Base-by-base conservation (phyloP, 768 basidiomycete genomes). In the Lentinula lateritia region DNA sequence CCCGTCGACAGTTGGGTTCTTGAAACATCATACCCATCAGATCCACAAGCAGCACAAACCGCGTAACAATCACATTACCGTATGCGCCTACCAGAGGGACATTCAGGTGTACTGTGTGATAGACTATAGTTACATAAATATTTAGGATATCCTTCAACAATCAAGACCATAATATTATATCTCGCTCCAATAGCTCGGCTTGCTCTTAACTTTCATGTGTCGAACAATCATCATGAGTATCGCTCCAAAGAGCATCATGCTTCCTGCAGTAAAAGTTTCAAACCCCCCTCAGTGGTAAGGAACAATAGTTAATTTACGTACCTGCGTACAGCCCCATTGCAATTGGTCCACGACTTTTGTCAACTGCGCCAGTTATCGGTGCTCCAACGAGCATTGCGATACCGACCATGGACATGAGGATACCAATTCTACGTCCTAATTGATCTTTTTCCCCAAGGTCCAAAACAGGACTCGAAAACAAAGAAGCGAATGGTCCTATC, bases 371-470 rank as follows among this genome's bases (percentile, higher is more conserved):
- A 28, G 55, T 56, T 4, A 56, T 56, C n/a, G 55, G 55, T 13
- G 55, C 55, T 28, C 55, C 55, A 23, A 56, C 41, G 41, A 56
- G 55, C 55, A 56, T 56, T 42, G 55, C 55, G 28, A 56, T 45
- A 32, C 55, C 55, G 28, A 45, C 55, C 55, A 56, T 56, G 13
- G 55, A 56, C 55, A 56, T 56, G 13, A 56, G 55, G 5, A 56
- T 56, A 16, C 55, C 55, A 43, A 56, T 45, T 56, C 55, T 56
- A 5, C 55, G 55, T 43, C 55, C 55, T 12, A 56, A 28, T 56
- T 56, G 55, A 41, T 56, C 55, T 43, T 56, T 56, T 45, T 56
- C 55, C 20, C 55, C 55, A 16, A 56, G 55, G 32, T 56, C 55
- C 38, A 56, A 41, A 5, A 56, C 55, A 20, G 55, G 55, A 13